A percentile compares a stretch with the other conserved stretches of the same genome.
Evolutionary conservation across 768 basidiomycete species (phyloP).

Genomic region (Tylopilus cervinicoccineus): DNA sequence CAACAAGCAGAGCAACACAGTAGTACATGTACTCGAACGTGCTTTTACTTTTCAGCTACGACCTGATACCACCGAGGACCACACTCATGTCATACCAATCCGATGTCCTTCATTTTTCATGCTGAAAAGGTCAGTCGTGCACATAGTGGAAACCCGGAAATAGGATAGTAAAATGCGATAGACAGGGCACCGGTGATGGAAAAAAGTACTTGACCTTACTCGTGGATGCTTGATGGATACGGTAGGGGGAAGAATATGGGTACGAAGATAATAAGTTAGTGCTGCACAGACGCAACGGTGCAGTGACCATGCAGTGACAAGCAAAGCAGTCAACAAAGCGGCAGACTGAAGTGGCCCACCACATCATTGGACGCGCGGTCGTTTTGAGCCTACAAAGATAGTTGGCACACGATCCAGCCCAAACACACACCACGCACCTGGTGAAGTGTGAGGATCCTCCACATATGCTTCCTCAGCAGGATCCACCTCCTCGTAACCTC

Average conservation of each 20-base stretch:
- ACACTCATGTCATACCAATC: constrained; percentile 1
- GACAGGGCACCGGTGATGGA: not conserved
- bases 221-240: constrained; percentile 10
- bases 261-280: constrained; percentile 29
- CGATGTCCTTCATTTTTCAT: constrained; percentile 8
- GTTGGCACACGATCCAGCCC: not conserved
- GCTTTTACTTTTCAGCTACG: constrained; percentile 4
- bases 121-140: constrained; percentile 31
- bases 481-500: constrained; percentile 44
- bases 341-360: not conserved
- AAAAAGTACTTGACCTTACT: constrained; percentile 30
- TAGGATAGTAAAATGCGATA: not conserved
- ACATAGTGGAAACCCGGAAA: constrained; percentile 10
- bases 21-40: constrained; percentile 12
- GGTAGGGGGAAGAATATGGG: constrained; percentile 7
- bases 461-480: constrained; percentile 36
- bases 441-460: constrained; percentile 37
- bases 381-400: constrained; percentile 38
- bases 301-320: not conserved
- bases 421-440: constrained; percentile 34
- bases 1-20: too few relatives aligned
- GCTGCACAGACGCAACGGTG: constrained; percentile 6
- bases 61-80: not conserved
- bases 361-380: constrained; percentile 38
- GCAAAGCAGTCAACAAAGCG: not conserved